Conservation (phyloP, 2,329 filamentous ascomycete species). For the Corniculantispora saksenae region DNA sequence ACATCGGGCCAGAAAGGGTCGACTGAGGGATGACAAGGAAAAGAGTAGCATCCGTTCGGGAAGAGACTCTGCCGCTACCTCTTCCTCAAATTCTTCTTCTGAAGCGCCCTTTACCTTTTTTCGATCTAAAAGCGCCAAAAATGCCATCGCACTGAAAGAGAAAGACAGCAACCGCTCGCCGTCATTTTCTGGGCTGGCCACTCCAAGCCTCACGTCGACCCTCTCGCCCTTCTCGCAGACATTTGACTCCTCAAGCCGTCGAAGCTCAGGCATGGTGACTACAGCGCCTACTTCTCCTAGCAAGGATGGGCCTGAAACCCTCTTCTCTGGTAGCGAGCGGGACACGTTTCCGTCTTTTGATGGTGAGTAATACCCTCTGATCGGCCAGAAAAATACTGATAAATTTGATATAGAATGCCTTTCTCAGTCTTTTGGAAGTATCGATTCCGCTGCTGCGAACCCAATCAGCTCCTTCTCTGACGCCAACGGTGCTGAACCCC, state of each 20-base stretch:
- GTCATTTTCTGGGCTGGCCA: conserved; percentile 27
- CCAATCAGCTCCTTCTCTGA: background rate
- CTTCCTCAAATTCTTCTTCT: conserved; percentile 22
- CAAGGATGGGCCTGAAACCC: background rate
- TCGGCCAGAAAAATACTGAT: background rate
- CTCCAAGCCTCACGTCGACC: conserved; percentile 30
- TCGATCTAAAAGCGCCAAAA: conserved; percentile 23
- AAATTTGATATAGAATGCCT: conserved; percentile 3
- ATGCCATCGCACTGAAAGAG: conserved; percentile 25
- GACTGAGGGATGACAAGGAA: conserved; percentile 32
- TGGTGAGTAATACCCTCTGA: background rate
- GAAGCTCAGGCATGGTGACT: conserved; percentile 25
- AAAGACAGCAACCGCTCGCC: conserved; percentile 24
- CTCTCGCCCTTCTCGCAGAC: conserved; percentile 29
- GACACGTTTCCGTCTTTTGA: conserved; percentile 13
- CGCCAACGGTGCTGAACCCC: background rate
- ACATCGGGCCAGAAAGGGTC: conserved; percentile 48
- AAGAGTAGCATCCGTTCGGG: conserved; percentile 24
- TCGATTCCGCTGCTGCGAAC: conserved; percentile 1
- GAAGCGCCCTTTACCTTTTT: conserved; percentile 20
- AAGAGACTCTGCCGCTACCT: conserved; percentile 33
- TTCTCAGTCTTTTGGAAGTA: conserved; percentile 14
- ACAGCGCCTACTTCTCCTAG: conserved; percentile 16
- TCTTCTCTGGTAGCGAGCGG: conserved; percentile 1
- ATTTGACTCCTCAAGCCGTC: conserved; percentile 28